Conservation (phyloP, 768 basidiomycete genomes). For the Cyclocybe cylindracea region DNA sequence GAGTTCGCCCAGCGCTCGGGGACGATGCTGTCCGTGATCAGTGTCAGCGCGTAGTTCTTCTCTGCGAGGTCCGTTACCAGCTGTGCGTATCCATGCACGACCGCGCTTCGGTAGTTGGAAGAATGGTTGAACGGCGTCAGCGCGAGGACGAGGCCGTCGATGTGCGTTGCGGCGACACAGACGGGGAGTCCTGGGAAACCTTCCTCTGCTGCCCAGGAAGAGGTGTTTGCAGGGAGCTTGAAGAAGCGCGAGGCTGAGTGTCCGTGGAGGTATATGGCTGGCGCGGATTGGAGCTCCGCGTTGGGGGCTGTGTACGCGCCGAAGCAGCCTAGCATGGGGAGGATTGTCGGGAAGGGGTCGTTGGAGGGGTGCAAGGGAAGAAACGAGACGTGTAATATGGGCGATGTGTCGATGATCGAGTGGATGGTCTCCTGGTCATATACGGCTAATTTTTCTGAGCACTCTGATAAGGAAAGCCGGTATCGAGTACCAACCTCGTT, state of each 20-base stretch:
- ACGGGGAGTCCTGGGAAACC: constrained; percentile 21
- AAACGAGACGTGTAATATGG: constrained; percentile 27
- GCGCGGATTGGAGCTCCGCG: constrained; percentile 7
- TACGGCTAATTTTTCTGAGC: constrained; percentile 2
- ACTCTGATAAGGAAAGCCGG: too few relatives aligned
- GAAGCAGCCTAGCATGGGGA: constrained; percentile 26
- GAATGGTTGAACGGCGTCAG: constrained; percentile 29
- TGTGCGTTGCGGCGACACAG: constrained; percentile 25
- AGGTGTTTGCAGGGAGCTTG: constrained; percentile 12
- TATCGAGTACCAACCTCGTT: constrained; percentile 11
- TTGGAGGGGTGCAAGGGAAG: constrained; percentile 18
- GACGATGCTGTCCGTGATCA: constrained; percentile 24
- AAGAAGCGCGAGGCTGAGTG: constrained; percentile 22
- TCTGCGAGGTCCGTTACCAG: constrained; percentile 19
- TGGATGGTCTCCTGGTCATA: constrained; percentile 26
- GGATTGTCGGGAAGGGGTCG: constrained; percentile 27
- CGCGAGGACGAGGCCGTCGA: constrained; percentile 28
- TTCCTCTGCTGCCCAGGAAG: constrained; percentile 4
- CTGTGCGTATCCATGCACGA: constrained; percentile 24
- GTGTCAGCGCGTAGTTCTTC: constrained; percentile 23
- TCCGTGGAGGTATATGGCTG: constrained; percentile 24
- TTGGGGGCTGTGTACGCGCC: constrained; percentile 14
- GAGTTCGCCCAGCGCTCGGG: constrained; percentile 24
- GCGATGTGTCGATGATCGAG: constrained; percentile 20
- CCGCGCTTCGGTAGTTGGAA: constrained; percentile 28